Evolutionary conservation across 176 grass and related monocot genomes (phyloP).

Genomic region (Phyllostachys edulis): DNA sequence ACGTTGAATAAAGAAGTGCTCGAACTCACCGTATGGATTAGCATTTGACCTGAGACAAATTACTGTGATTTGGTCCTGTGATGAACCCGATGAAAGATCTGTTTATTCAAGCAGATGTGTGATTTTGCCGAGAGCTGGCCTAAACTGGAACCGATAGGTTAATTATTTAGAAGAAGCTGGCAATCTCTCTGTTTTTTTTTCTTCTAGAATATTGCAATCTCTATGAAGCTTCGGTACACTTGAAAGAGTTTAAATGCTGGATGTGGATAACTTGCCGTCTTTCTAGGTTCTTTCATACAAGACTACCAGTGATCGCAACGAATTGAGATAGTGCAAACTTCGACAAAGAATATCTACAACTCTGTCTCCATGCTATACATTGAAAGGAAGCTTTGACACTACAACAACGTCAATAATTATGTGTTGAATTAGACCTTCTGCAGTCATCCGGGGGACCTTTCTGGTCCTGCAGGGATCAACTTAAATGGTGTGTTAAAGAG

Average conservation of each 20-base stretch:
- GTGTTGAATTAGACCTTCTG: background rate
- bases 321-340: background rate
- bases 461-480: background rate
- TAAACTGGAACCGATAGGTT: background rate
- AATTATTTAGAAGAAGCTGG: background rate
- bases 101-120: background rate
- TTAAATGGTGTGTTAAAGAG: background rate
- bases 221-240: background rate
- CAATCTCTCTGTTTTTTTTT: background rate
- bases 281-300: background rate
- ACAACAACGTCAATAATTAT: background rate
- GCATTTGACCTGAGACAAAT: background rate
- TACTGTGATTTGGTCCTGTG: background rate
- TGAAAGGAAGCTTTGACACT: conserved; percentile 10
- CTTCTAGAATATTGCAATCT: background rate
- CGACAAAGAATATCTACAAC: conserved; percentile 1
- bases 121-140: background rate
- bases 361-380: background rate
- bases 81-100: background rate
- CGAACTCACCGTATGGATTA: background rate
- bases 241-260: background rate
- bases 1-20: background rate
- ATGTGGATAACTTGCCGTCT: background rate
- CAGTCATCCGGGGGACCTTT: background rate
- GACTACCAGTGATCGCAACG: background rate